Base-by-base conservation (phyloP, 139 green algal genomes). In the Tetradesmus obliquus region DNA sequence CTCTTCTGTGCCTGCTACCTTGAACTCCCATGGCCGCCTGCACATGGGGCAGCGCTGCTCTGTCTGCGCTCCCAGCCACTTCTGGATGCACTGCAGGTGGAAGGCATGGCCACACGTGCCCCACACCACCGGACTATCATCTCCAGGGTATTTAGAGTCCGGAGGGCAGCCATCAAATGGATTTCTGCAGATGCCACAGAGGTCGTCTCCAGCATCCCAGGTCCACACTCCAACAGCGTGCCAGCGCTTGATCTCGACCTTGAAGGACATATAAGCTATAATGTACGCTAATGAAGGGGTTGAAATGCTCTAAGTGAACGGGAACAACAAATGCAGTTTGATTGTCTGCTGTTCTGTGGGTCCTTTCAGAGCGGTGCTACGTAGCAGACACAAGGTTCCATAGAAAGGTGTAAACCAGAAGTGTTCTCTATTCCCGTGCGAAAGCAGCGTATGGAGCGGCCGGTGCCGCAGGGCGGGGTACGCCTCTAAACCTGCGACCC, bases 31-130 rank as follows among this genome's bases (percentile, higher is more conserved):
- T 2, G 94, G 24, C 19, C 93, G 88, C 17, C 95, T 79, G 85
- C 95, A 97, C 90, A 97, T 95, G 55, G 95, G 95, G 92, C 95
- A 97, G 54, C 94, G 91, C 91, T 96, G 94, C 83, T 97, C 93
- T 80, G 84, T 53, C 90, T 95, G 90, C 84, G 92, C 95, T 3
- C 92, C 89, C 2, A 97, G 90, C 95, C 94, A 96, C 94, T 97
- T 96, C 84, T 96, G 93, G 45, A 97, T 97, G 92, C 96, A 97
- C 89, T 94, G 93, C 71, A 96, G 87, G 87, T 97, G 95, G 79
- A 96, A 96, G 15, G 96, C 94, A 83, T 97, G 96, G 8, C 92
- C 91, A 86, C 96, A 97, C 1, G 92, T 92, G 32, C 96, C 96
- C 96, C 94, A 97, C 0, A 96, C 94, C 2, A 97, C 95, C 0